These are phyloP conservation scores for Actinidia polygama DNA, from an alignment of 179 eudicot genomes.

Conservation along the genomic window DNA sequence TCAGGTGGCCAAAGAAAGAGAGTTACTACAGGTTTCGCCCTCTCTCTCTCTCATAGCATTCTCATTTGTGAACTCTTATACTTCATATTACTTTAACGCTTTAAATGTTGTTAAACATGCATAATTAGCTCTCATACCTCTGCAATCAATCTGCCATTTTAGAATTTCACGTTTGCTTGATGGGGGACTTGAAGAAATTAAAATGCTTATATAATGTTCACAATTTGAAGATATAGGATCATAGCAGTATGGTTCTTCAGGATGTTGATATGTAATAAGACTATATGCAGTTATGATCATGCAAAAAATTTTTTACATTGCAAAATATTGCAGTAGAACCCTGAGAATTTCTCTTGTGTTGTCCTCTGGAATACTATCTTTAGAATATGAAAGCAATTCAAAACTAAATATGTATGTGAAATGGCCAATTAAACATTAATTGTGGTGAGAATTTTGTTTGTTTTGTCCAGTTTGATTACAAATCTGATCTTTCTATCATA, in stretches of 20 bases:
- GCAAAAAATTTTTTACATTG: background rate
- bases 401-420: background rate
- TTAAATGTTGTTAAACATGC: background rate
- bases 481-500: background rate
- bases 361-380: background rate
- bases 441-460: background rate
- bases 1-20: slow-evolving; percentile 76
- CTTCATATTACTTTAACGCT: background rate
- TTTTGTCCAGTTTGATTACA: slow-evolving; percentile 2
- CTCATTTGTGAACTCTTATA: background rate
- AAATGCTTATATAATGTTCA: background rate
- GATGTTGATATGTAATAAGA: slow-evolving; percentile 1
- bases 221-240: background rate
- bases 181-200: background rate
- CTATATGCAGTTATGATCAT: background rate
- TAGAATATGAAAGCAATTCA: background rate
- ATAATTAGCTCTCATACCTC: background rate
- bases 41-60: background rate
- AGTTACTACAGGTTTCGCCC: slow-evolving; percentile 63
- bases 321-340: background rate
- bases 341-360: background rate
- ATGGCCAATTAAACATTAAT: background rate
- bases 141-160: background rate
- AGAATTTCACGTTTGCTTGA: background rate
- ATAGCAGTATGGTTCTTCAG: background rate